A percentile compares a stretch with the other conserved stretches of the same genome.
Evolutionary conservation across 1,139 yeast species (phyloP).

Genomic region (Candida freyschussii): DNA sequence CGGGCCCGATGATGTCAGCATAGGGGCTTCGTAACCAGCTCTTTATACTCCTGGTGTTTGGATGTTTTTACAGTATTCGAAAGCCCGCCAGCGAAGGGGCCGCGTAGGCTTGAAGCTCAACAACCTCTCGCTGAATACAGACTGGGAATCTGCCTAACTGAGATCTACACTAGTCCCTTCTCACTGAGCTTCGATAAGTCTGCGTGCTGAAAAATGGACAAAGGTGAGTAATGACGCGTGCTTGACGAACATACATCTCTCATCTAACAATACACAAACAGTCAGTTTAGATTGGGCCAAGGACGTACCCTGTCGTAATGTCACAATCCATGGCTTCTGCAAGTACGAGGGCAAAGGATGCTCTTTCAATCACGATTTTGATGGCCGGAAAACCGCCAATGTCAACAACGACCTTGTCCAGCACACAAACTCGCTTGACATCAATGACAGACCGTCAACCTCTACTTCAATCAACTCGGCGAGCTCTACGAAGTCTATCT

Average conservation of each 20-base stretch:
- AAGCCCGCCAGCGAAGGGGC: too few species aligned
- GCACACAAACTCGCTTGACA: slow-evolving; percentile 1
- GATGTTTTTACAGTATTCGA: too few species aligned
- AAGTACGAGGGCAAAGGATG: slow-evolving; percentile 88
- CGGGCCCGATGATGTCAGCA: too few species aligned
- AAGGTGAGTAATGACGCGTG: slow-evolving; percentile 11
- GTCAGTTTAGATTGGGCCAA: slow-evolving; percentile 48
- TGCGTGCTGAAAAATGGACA: slow-evolving; percentile 11
- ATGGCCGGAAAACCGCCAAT: slow-evolving; percentile 18
- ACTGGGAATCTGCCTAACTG: too few species aligned
- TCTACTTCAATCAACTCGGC: slow-evolving; percentile 2
- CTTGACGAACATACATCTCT: not conserved
- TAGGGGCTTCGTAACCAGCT: too few species aligned
- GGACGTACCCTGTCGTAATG: slow-evolving; percentile 80
- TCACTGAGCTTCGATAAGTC: not conserved
- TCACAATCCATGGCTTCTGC: slow-evolving; percentile 83
- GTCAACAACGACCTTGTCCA: slow-evolving; percentile 9
- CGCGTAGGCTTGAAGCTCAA: too few species aligned
- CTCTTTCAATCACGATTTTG: slow-evolving; percentile 63
- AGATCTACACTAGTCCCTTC: too few species aligned
- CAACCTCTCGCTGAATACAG: too few species aligned
- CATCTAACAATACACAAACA: slow-evolving; percentile 3
- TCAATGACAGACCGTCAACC: not conserved
- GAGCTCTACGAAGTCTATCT: slow-evolving; percentile 12
- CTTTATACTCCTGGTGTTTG: too few species aligned